A percentile compares a stretch with the other conserved stretches of the same genome.
These are phyloP conservation scores for Bifiguratus adelaidae DNA, from an alignment of 192 early-diverging fungal genomes.

Conservation along the genomic window DNA sequence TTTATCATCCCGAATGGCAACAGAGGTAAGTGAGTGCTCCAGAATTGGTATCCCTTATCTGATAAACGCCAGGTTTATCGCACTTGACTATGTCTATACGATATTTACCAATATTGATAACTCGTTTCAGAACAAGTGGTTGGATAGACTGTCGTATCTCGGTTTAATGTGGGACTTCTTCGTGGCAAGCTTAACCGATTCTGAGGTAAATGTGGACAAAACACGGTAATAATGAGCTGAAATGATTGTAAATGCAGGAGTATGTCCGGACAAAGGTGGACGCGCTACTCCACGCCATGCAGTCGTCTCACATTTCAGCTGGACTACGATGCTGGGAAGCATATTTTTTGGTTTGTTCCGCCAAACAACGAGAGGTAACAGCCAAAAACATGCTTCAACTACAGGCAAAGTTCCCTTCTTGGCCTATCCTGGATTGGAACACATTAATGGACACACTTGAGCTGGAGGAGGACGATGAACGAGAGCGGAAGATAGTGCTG, in stretches of 20 bases:
- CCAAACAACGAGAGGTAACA: slow-evolving; percentile 18
- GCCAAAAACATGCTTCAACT: slow-evolving; percentile 41
- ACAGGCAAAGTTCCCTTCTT: slow-evolving; percentile 39
- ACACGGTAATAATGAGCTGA: too few species aligned
- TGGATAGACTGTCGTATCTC: slow-evolving; percentile 19
- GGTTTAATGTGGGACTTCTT: slow-evolving; percentile 44
- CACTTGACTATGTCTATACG: slow-evolving; percentile 38
- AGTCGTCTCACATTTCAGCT: slow-evolving; percentile 29
- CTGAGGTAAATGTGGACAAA: slow-evolving; percentile 18
- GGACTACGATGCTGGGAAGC: slow-evolving; percentile 47
- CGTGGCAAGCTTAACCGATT: slow-evolving; percentile 42
- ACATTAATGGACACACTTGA: slow-evolving; percentile 15
- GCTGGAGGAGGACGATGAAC: not conserved
- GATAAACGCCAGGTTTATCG: slow-evolving; percentile 19
- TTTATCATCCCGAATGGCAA: slow-evolving; percentile 39
- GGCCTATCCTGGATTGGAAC: slow-evolving; percentile 33
- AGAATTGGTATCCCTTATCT: too few species aligned
- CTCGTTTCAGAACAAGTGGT: slow-evolving; percentile 20
- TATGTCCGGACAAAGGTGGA: not conserved
- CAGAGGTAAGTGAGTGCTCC: slow-evolving; percentile 27
- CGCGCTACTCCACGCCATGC: slow-evolving; percentile 29
- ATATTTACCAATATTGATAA: slow-evolving; percentile 47
- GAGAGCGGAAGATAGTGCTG: too few species aligned
- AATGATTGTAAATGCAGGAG: too few species aligned
- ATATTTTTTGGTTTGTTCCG: slow-evolving; percentile 27